Percentiles rank a stretch among this genome's conserved stretches.
Evolutionary conservation across 129 eudicot species (phyloP).

Genomic region (Helianthus annuus): HanXRQr2.0-SUNRISE NC_035433.2:87801597-87802096

Average conservation of each 20-base stretch:
- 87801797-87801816: not conserved
- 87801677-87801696: too few species aligned
- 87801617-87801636: too few species aligned
- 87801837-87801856: not conserved
- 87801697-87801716: too few species aligned
- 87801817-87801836: not conserved
- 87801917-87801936: not conserved
- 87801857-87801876: not conserved
- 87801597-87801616: too few species aligned
- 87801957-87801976: not conserved
- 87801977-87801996: not conserved
- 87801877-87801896: not conserved
- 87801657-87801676: too few species aligned
- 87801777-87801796: too few species aligned
- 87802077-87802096: constrained; percentile 36
- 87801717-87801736: too few species aligned
- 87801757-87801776: too few species aligned
- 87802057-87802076: constrained; percentile 36
- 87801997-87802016: constrained; percentile 14
- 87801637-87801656: too few species aligned
- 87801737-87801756: too few species aligned
- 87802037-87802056: constrained; percentile 47
- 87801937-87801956: not conserved
- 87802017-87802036: constrained; percentile 52
- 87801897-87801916: constrained; percentile 5